Evolutionary conservation across 495 filamentous ascomycete genomes (phyloP), one percentile per base, ranked within the genome.

Genomic region (Xylaria intraflava): DNA sequence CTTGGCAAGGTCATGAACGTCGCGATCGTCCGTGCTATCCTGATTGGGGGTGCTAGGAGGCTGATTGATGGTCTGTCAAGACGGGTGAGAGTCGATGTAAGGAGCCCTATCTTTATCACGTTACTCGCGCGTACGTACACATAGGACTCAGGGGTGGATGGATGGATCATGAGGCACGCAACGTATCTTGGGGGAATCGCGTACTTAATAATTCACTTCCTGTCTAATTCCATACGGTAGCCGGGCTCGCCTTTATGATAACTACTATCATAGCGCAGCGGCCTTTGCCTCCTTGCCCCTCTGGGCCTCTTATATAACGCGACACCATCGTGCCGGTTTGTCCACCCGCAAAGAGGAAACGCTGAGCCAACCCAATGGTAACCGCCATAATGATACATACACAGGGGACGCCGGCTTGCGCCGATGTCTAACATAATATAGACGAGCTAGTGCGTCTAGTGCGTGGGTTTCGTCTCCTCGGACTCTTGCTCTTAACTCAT

Each of bases 381-480:
- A 12, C 20, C 22, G 16, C 11, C 22, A 20, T 31, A 46, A 20
- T 38, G 33, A 53, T 53, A 46, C n/a, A 17, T 53, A 53, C 50
- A 53, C 30, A 46, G 17, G 41, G 26, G 2, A 38, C 9, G 17
- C 38, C 6, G 23, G 41, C 20, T 53, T 19, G 35, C 35, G 5
- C 35, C 3, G n/a, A 38, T 4, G 7, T 12, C 31, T 35, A 12
- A 12, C 5, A 35, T 10, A 49, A 36, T 27, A 27, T 26, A 49
- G 31, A 22, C n/a, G 7, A 23, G 16, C 33, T 5, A 16, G 23
- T 17, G 24, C 23, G 40, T 40, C 35, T 22, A 40, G 35, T 17
- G 5, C 19, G 27, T 22, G 7, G n/a, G 6, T 14, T 19, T 38
- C 5, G 14, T 29, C 8, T 9, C 5, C 11, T 22, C 17, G 23